A percentile compares a stretch with the other conserved stretches of the same genome.
Conservation (phyloP, 2,329 filamentous ascomycete genomes). For the Ramichloridium luteum region DNA sequence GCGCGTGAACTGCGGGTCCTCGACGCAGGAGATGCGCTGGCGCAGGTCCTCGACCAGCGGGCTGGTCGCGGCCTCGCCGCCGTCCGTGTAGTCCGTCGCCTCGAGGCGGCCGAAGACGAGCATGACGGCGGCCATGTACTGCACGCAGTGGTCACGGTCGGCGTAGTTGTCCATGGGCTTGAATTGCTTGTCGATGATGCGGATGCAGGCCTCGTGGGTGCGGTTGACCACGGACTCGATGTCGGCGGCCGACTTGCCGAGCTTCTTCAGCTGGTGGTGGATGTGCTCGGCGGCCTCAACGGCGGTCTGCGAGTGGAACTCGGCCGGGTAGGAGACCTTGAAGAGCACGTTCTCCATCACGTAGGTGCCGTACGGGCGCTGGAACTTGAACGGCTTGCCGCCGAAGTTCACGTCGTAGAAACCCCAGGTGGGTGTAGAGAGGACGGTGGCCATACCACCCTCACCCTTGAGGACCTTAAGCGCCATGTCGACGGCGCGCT, state of each 20-base stretch:
- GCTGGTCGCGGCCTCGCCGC: slow-evolving; percentile 80
- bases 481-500: slow-evolving; percentile 93
- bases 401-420: slow-evolving; percentile 99
- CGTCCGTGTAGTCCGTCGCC: slow-evolving; percentile 87
- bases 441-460: slow-evolving; percentile 78
- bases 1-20: slow-evolving; percentile 76
- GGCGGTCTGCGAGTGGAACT: slow-evolving; percentile 98
- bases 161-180: slow-evolving; percentile 99
- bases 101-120: slow-evolving; percentile 88
- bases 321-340: slow-evolving; percentile 97
- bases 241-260: slow-evolving; percentile 85
- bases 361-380: slow-evolving; percentile 91
- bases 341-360: slow-evolving; percentile 99
- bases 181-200: slow-evolving; percentile 99
- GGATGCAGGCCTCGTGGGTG: slow-evolving; percentile 95
- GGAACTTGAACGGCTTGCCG: slow-evolving; percentile 91
- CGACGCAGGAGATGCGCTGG: slow-evolving; percentile 88
- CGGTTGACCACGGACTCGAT: slow-evolving; percentile 89
- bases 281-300: slow-evolving; percentile 89
- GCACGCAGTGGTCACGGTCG: slow-evolving; percentile 97
- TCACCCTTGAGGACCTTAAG: slow-evolving; percentile 96
- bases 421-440: slow-evolving; percentile 87
- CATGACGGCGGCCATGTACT: slow-evolving; percentile 98
- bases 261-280: slow-evolving; percentile 64
- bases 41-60: slow-evolving; percentile 81